Percentiles rank a stretch among this genome's conserved stretches.
Evolutionary conservation across 331 rosid genomes (phyloP).

Genomic region (Saraca asoca): DNA sequence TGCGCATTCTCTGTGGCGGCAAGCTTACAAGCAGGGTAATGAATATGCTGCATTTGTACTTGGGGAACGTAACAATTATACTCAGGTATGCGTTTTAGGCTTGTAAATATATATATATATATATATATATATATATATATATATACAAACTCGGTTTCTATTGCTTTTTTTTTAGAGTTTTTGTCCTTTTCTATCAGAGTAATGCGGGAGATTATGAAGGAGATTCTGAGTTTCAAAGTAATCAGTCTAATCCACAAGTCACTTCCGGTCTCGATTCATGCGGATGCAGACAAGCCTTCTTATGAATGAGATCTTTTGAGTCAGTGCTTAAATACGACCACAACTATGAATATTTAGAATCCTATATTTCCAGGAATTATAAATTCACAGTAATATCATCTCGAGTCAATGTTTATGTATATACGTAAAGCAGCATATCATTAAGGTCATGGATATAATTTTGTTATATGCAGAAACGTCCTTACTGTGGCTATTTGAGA

Average conservation of each 20-base stretch:
- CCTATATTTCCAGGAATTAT: too few species aligned
- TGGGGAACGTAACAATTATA: conserved; percentile 94
- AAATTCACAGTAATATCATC: too few species aligned
- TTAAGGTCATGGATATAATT: too few species aligned
- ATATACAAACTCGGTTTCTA: conserved; percentile 15
- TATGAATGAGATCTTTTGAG: too few species aligned
- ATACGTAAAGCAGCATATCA: too few species aligned
- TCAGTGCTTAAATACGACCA: too few species aligned
- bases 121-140: conserved; percentile 11
- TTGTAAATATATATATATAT: conserved; percentile 28
- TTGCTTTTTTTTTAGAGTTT: background rate
- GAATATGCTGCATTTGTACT: conserved; percentile 95
- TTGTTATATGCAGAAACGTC: too few species aligned
- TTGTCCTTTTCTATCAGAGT: conserved; percentile 53
- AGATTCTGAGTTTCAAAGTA: conserved; percentile 86
- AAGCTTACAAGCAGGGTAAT: conserved; percentile 98
- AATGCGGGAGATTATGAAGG: conserved; percentile 83
- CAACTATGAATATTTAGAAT: too few species aligned
- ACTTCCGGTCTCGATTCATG: conserved; percentile 73
- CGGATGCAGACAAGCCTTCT: too few species aligned
- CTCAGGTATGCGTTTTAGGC: conserved; percentile 69
- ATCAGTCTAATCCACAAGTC: conserved; percentile 91
- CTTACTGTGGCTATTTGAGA: too few species aligned
- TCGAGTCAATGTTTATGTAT: too few species aligned
- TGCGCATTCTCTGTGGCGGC: conserved; percentile 99